Base-by-base conservation (phyloP, 2,329 filamentous ascomycete genomes). In the Xylaria multiplex region DNA sequence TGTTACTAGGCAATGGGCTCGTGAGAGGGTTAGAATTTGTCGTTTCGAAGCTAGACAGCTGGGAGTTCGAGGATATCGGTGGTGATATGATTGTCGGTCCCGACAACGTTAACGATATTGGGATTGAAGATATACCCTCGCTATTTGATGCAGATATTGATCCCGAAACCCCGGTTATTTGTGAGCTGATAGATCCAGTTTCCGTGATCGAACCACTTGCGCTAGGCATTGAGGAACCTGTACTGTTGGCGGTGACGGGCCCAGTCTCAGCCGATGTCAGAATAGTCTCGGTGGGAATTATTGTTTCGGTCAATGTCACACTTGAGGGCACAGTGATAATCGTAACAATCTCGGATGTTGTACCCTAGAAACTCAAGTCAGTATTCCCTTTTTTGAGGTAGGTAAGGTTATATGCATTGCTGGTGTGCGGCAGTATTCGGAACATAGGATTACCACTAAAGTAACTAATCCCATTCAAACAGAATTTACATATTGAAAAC, bases 221-320 rank as follows among this genome's bases (percentile, higher is more conserved):
- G 13, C 49, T 54, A 9, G 53, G 42, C 5, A 61, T 62, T 13
- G 37, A 40, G 5, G 67, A 65, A 13, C 24, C 60, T 7, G 70
- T 30, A 35, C 9, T 52, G 42, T 62, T 72, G 42, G 32, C 74
- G 4, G 72, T 76, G n/a, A 70, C 50, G 48, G 73, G 61, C 3
- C 60, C 73, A 11, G 58, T 68, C 55, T 62, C 70, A 59, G 69
- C 75, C 19, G 73, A 73, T 19, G 64, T 70, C 46, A 67, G 19
- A 6, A 68, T 70, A 6, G 71, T 72, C 32, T 64, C 66, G 37
- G 62, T 71, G n/a, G 60, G 59, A 19, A 62, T 68, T 32, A 73
- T 65, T 3, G 73, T 75, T 35, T 62, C 49, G 6, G 73, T 73
- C 22, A 69, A 43, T 3, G 66, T 52, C 16, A 59, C 32, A 3